phyloP scores from a whole-genome alignment of 257 asterid genomes.

The Solanum peruvianum region DNA sequence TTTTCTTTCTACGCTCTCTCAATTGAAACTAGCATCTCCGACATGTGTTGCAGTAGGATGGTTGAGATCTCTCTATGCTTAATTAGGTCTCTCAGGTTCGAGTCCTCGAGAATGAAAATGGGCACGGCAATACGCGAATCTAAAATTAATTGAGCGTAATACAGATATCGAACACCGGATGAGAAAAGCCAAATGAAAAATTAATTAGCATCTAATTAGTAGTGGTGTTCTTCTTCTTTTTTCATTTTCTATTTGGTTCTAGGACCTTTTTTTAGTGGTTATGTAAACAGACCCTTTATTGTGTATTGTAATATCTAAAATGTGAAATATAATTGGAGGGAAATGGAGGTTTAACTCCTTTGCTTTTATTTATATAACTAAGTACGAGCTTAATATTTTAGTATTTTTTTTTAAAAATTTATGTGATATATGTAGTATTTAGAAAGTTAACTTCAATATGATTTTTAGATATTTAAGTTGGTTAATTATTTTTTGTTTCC shows the following conservation, averaged over 20 bases:
- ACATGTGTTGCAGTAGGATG: background rate
- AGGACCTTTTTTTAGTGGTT: background rate
- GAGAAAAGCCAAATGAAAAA: background rate
- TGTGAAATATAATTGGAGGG: background rate
- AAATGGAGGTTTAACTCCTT: background rate
- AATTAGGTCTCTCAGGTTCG: background rate
- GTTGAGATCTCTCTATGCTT: background rate
- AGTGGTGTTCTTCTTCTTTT: background rate
- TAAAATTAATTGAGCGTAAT: background rate
- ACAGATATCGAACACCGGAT: background rate
- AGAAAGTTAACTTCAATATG: too few species aligned
- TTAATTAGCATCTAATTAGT: background rate
- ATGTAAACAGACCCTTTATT: background rate
- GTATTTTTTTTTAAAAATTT: too few species aligned
- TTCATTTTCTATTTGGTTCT: background rate
- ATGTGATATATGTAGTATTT: too few species aligned
- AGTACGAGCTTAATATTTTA: too few species aligned
- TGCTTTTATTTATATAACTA: background rate
- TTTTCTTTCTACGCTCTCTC: slow-evolving; percentile 33
- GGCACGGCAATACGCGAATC: fast-evolving
- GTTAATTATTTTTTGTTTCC: too few species aligned
- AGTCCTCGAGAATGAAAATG: background rate
- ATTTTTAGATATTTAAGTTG: too few species aligned
- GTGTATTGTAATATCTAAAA: background rate
- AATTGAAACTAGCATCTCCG: background rate